phyloP scores from a whole-genome alignment of 2,329 filamentous ascomycete genomes.

The Blastomyces silverae region DNA sequence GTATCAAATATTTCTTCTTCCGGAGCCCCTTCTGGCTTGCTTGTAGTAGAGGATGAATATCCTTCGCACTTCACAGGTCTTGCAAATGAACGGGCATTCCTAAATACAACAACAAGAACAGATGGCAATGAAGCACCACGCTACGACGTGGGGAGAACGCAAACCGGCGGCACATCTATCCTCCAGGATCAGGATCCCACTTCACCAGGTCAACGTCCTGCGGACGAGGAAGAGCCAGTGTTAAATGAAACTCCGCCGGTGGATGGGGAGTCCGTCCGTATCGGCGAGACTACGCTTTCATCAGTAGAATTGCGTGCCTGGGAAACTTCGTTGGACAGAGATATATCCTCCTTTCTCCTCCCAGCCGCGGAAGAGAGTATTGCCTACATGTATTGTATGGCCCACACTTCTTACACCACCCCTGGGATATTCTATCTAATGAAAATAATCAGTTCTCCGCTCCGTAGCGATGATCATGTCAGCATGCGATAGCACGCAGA shows the following conservation, averaged over 20 bases:
- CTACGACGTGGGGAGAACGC: background rate
- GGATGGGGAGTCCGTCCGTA: background rate
- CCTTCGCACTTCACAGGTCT: background rate
- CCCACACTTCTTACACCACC: background rate
- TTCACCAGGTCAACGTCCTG: background rate
- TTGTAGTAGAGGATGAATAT: background rate
- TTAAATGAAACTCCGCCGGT: background rate
- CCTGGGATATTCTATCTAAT: background rate
- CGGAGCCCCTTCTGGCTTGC: background rate
- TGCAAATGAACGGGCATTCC: background rate
- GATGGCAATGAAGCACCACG: background rate
- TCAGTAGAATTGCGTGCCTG: background rate
- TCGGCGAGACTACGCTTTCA: background rate
- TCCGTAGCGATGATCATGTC: conserved; percentile 11
- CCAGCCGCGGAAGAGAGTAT: background rate
- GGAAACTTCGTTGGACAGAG: background rate
- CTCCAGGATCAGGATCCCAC: background rate
- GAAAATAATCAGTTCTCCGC: conserved; percentile 3
- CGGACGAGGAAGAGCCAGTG: background rate
- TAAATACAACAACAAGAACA: background rate
- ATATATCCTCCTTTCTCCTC: conserved; percentile 4
- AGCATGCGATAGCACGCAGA: conserved; percentile 11
- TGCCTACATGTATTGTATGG: conserved; percentile 8
- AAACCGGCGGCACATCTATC: background rate
- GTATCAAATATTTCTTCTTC: background rate